phyloP scores from a whole-genome alignment of 2,329 filamentous ascomycete genomes.

The Aureobasidium sp. region DNA sequence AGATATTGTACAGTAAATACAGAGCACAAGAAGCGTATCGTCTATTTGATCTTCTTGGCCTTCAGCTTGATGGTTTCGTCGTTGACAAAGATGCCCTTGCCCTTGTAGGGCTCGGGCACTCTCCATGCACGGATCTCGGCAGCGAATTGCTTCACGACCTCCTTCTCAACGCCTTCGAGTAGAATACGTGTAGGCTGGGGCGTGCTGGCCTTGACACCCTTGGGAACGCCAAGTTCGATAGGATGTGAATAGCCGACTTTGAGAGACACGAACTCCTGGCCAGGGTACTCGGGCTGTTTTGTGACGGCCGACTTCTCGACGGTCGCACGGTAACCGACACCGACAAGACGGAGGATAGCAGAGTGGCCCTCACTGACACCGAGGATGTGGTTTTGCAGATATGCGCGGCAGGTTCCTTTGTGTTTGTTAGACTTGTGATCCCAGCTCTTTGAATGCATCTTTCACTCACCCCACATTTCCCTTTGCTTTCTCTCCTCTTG shows the following conservation, averaged over 20 bases:
- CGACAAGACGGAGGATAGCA: constrained; percentile 84
- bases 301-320: constrained; percentile 71
- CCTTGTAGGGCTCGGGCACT: constrained; percentile 94
- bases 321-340: constrained; percentile 88
- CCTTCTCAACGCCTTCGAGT: constrained; percentile 79
- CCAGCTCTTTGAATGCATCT: not conserved
- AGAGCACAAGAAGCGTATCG: not conserved
- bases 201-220: constrained; percentile 76
- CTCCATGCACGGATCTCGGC: constrained; percentile 84
- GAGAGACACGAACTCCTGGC: constrained; percentile 81
- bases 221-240: constrained; percentile 78
- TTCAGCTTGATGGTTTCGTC: constrained; percentile 96
- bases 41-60: constrained; percentile 64
- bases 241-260: constrained; percentile 97
- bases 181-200: constrained; percentile 88
- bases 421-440: constrained; percentile 21
- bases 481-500: constrained; percentile 64
- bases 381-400: constrained; percentile 82
- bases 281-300: constrained; percentile 60
- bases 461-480: constrained; percentile 84
- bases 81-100: constrained; percentile 97
- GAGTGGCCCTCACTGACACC: constrained; percentile 96
- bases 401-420: constrained; percentile 78
- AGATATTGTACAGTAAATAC: constrained; percentile 16
- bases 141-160: constrained; percentile 84